phyloP scores from a whole-genome alignment of 2,329 filamentous ascomycete genomes.

The Metarhizium robertsii region DNA sequence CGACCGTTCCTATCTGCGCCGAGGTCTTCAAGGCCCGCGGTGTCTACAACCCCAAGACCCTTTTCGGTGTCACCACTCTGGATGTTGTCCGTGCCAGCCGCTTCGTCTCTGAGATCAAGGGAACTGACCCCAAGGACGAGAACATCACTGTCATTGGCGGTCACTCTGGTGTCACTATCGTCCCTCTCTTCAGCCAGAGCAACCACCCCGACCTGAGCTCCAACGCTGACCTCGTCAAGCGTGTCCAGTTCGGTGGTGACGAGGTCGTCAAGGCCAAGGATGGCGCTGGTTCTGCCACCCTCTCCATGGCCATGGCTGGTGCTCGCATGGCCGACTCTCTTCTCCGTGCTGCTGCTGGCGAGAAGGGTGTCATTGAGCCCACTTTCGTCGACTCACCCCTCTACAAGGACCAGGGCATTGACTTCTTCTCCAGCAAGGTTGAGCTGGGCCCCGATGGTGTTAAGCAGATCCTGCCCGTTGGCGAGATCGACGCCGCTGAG shows the following conservation, averaged over 20 bases:
- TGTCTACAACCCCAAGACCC: slow-evolving; percentile 98
- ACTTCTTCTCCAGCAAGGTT: slow-evolving; percentile 94
- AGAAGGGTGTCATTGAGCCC: slow-evolving; percentile 92
- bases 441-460: slow-evolving; percentile 96
- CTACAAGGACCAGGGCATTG: slow-evolving; percentile 96
- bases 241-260: slow-evolving; percentile 97
- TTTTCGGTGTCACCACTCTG: slow-evolving; percentile 98
- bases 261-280: slow-evolving; percentile 99
- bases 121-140: slow-evolving; percentile 82
- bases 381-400: slow-evolving; percentile 95
- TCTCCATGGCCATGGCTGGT: slow-evolving; percentile 98
- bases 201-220: slow-evolving; percentile 75
- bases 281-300: slow-evolving; percentile 90
- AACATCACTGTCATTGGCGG: slow-evolving; percentile 94
- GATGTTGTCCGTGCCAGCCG: slow-evolving; percentile 95
- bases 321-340: slow-evolving; percentile 78
- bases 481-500: slow-evolving; percentile 77
- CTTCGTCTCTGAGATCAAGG: slow-evolving; percentile 94
- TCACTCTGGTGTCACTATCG: slow-evolving; percentile 97
- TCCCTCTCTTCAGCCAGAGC: slow-evolving; percentile 93
- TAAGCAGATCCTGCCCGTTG: slow-evolving; percentile 83
- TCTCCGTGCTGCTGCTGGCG: slow-evolving; percentile 83
- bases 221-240: slow-evolving; percentile 73
- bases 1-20: slow-evolving; percentile 92
- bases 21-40: slow-evolving; percentile 93